Base-by-base conservation (phyloP, 176 grass and related monocot species). In the Carex parvula region DNA sequence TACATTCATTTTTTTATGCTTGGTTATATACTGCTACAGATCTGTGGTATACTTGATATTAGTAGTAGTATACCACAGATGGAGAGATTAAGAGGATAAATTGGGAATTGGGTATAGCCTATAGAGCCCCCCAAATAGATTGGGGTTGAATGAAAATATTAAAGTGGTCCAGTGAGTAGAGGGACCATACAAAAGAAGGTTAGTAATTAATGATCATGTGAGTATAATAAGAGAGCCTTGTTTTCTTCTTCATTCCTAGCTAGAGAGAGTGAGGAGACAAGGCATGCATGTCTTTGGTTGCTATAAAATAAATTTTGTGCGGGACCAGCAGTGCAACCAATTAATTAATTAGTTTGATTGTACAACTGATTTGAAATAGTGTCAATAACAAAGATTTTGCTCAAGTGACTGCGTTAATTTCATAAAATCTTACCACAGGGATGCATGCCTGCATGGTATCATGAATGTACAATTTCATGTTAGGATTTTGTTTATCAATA, bases 141-240 rank as follows among this genome's bases (percentile, higher is more conserved):
- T 52, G 73, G 58, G 76, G 41, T 21, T 73, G 58, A 20, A 64
- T 81, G 35, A 41, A 50, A 33, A 58, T 60, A 80, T 80, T 11
- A 53, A 75, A 53, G 80, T 89, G 87, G 83, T 89, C 87, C 87
- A 89, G 61, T 37, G 12, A 32, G 29, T 50, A 55, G 56, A 82
- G 37, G 81, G 58, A 64, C 67, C 79, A 82, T 87, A 73, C n/a
- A 3, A 30, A 82, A 44, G 74, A 13, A 9, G 52, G 88, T 46
- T 10, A 71, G 60, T 67, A 88, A 29, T 29, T 29, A 29, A 73
- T 68, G 64, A 89, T 90, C 90, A 84, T 95, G 93, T 95, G 93
- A 92, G 69, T 70, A 65, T 69, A 87, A 79, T 89, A 73, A 90
- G 60, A 83, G 64, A 67, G 54, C 17, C 71, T 85, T 86, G 78